phyloP scores from a whole-genome alignment of 1,284 basidiomycete genomes.

The Cutaneotrichosporon mucoides region DNA sequence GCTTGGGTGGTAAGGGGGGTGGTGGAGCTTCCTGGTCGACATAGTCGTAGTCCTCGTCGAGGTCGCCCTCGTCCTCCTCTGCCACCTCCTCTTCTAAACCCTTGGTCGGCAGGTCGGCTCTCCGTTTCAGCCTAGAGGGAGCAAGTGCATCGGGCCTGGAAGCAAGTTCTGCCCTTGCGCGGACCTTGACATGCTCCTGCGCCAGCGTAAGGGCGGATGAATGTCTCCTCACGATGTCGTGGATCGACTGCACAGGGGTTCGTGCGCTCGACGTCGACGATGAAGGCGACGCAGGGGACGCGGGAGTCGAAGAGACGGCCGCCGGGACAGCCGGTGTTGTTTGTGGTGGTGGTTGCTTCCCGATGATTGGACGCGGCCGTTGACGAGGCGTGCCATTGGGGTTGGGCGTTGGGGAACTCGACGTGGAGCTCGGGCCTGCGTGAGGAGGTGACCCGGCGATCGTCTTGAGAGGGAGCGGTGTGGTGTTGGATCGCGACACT shows the following conservation, averaged over 20 bases:
- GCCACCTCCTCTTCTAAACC: background rate
- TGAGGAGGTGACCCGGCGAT: background rate
- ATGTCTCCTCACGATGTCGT: constrained; percentile 51
- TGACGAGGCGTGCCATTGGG: constrained; percentile 2
- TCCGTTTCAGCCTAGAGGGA: background rate
- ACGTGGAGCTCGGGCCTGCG: background rate
- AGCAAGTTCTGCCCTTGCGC: constrained; percentile 22
- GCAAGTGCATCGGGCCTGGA: constrained; percentile 2
- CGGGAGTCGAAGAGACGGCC: background rate
- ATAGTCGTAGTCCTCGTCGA: background rate
- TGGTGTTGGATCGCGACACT: background rate
- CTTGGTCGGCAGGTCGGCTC: too few species aligned
- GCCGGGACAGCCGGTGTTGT: background rate
- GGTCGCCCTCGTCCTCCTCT: background rate
- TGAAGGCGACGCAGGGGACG: constrained; percentile 5
- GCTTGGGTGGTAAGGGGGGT: background rate
- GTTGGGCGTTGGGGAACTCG: background rate
- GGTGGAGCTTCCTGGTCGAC: background rate
- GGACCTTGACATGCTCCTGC: constrained; percentile 22
- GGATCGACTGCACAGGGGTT: constrained; percentile 33
- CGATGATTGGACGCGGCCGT: constrained; percentile 1
- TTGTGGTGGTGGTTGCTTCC: background rate
- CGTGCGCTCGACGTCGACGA: background rate
- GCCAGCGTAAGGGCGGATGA: constrained; percentile 30
- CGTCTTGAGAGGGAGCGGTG: background rate